A percentile compares a stretch with the other conserved stretches of the same genome.
Conservation (phyloP, 192 early-diverging fungal genomes). For the Phycomyces nitens region DNA sequence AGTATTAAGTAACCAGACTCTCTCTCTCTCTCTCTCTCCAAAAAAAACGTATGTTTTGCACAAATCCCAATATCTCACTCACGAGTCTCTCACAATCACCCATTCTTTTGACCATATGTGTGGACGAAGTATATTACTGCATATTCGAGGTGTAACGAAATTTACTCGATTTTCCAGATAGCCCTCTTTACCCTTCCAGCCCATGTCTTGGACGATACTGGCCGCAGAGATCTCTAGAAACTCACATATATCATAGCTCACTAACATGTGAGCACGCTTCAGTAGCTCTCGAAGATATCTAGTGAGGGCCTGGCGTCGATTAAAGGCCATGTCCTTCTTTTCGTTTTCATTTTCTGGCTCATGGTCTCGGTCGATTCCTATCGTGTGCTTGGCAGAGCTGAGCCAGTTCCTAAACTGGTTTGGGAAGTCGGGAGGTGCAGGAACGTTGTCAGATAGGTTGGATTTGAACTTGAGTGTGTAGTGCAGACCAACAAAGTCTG, state of each 20-base stretch:
- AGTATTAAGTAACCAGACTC: too few species aligned
- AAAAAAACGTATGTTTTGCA: too few species aligned
- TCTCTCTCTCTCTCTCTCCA: too few species aligned
- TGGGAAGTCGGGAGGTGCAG: slow-evolving; percentile 32
- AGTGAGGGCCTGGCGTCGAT: slow-evolving; percentile 56
- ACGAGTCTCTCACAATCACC: slow-evolving; percentile 73
- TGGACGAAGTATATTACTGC: slow-evolving; percentile 16
- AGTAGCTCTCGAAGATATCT: slow-evolving; percentile 57
- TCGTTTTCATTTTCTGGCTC: slow-evolving; percentile 25
- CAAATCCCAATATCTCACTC: slow-evolving; percentile 4
- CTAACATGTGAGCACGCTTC: slow-evolving; percentile 57
- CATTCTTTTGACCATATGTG: slow-evolving; percentile 59
- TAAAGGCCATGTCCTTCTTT: slow-evolving; percentile 40
- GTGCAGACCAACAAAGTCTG: slow-evolving; percentile 68
- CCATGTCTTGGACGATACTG: slow-evolving; percentile 72
- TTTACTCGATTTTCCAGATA: slow-evolving; percentile 65
- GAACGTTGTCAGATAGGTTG: slow-evolving; percentile 28
- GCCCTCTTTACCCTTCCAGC: slow-evolving; percentile 84
- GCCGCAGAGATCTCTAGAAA: slow-evolving; percentile 74
- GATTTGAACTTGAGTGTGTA: slow-evolving; percentile 49
- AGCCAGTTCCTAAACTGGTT: slow-evolving; percentile 23
- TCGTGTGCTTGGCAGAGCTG: slow-evolving; percentile 18
- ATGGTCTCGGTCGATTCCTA: slow-evolving; percentile 9
- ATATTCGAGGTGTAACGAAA: slow-evolving; percentile 26
- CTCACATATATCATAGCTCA: slow-evolving; percentile 68